These are phyloP conservation scores for Pinus taeda DNA, from an alignment of 75 land plant genomes.

Conservation along the genomic window DNA sequence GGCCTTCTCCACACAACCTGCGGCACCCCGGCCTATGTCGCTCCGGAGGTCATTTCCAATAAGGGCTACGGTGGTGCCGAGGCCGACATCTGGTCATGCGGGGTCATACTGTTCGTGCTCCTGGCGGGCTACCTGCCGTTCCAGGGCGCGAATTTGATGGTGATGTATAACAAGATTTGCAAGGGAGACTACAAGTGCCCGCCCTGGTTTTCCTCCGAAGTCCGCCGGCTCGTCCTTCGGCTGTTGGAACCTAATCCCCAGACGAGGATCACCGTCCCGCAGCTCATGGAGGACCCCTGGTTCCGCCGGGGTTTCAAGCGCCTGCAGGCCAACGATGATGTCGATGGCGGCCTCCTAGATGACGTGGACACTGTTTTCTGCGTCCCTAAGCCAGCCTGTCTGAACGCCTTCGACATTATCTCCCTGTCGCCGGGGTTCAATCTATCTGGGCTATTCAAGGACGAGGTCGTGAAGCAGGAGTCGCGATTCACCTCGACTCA, in stretches of 20 bases:
- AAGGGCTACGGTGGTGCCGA: slow-evolving; percentile 54
- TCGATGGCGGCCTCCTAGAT: slow-evolving; percentile 20
- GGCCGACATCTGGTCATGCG: slow-evolving; percentile 53
- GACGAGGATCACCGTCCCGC: slow-evolving; percentile 40
- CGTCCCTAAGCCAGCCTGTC: slow-evolving; percentile 22
- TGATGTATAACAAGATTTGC: slow-evolving; percentile 41
- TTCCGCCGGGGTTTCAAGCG: slow-evolving; percentile 52
- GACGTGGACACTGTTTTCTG: slow-evolving; percentile 26
- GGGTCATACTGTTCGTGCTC: slow-evolving; percentile 45
- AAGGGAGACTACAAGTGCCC: slow-evolving; percentile 51
- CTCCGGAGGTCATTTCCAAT: slow-evolving; percentile 43
- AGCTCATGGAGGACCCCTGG: slow-evolving; percentile 58
- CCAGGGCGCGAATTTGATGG: slow-evolving; percentile 39
- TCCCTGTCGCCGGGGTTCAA: slow-evolving; percentile 70
- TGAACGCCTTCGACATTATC: slow-evolving; percentile 82
- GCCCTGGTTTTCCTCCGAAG: slow-evolving; percentile 41
- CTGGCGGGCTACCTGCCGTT: slow-evolving; percentile 48
- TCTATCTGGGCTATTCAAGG: slow-evolving; percentile 69
- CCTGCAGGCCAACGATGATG: slow-evolving; percentile 15
- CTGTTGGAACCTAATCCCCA: slow-evolving; percentile 48
- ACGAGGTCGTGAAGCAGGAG: slow-evolving; percentile 15
- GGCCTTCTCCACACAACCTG: slow-evolving; percentile 49
- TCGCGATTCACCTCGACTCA: slow-evolving; percentile 39
- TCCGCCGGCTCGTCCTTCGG: slow-evolving; percentile 24
- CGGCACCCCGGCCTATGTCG: slow-evolving; percentile 47